Conservation (phyloP, 2,329 filamentous ascomycete genomes). For the Fusarium pilosicola region DNA sequence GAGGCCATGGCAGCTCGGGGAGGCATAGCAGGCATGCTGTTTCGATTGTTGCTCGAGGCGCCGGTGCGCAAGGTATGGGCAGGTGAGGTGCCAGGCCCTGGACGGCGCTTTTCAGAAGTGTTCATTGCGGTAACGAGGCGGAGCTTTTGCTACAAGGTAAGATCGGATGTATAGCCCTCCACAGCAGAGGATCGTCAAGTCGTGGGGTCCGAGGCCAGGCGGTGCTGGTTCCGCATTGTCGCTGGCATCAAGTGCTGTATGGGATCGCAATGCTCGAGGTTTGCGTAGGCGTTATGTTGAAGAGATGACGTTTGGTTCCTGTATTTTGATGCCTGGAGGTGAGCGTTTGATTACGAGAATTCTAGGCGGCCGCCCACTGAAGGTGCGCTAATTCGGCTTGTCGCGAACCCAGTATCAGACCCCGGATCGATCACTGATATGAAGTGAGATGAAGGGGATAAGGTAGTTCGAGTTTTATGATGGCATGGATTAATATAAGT, state of each 20-base stretch:
- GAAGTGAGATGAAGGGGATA: background rate
- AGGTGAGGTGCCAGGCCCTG: conserved; percentile 42
- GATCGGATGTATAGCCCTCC: conserved; percentile 22
- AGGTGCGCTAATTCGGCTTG: conserved; percentile 19
- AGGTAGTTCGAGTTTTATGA: background rate
- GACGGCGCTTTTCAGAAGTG: conserved; percentile 58
- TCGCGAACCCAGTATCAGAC: conserved; percentile 1
- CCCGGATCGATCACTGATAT: background rate
- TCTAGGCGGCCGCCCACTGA: conserved; percentile 32
- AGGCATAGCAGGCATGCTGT: conserved; percentile 46
- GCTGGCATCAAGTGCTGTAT: conserved; percentile 34
- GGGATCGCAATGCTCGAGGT: conserved; percentile 2
- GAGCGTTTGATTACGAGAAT: background rate
- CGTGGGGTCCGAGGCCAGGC: conserved; percentile 42
- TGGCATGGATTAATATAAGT: background rate
- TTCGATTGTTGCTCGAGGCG: conserved; percentile 47
- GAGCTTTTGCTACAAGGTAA: conserved; percentile 12
- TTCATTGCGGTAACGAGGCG: conserved; percentile 48
- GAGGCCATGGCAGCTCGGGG: conserved; percentile 45
- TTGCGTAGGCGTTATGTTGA: conserved; percentile 1
- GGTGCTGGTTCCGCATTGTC: conserved; percentile 47
- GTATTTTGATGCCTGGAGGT: conserved; percentile 36
- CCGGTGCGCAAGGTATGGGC: conserved; percentile 27
- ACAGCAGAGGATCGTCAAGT: conserved; percentile 40
- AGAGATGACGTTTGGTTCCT: conserved; percentile 21